Base-by-base conservation (phyloP, 2,329 filamentous ascomycete species). In the Immersiporthe knoxdaviesiana region DNA sequence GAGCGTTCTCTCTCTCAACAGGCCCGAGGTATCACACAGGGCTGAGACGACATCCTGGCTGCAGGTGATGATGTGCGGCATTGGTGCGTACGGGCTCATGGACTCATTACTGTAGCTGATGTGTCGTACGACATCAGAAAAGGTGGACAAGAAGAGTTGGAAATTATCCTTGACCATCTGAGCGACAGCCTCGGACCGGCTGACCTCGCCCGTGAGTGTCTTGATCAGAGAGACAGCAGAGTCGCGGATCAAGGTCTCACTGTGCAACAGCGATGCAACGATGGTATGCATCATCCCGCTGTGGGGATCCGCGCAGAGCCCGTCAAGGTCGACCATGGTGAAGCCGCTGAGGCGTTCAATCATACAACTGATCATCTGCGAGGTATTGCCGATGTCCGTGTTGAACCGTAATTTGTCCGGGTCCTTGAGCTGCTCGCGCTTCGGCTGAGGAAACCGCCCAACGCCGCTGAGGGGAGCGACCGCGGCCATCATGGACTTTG, bases 181-280 rank as follows among this genome's bases (percentile, higher is more conserved):
- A 12, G 77, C 77, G n/a, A 88, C 77, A 7, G 85, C 85, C 18
- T 85, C 84, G 50, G 80, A 79, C 63, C 86, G 84, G 27, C 81
- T 82, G 44, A 82, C 77, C 77, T 97, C 89, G 11, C 87, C 87
- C 47, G 92, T 96, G 74, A 95, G 88, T 47, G 89, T 89, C 79
- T 97, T 97, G 72, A 98, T 86, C 37, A 98, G 82, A 73, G 94
- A 91, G 8, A 94, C 87, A 1, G 92, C 90, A 21, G 92, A 91
- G 76, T 94, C 91, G 71, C 93, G 93, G 44, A 96, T 90, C 69
- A 90, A 86, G 68, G 91, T 84, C 73, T 97, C 91, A 21, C 93
- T 92, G 58, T 94, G 94, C 68, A 97, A 89, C 8, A 97, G 87
- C 24, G 93, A 86, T 5, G 91, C 90, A 60, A 97, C 88, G 56